Evolutionary conservation across 1,284 basidiomycete genomes (phyloP), one percentile per base, ranked within the genome.

Genomic region (Malassezia furfur): DNA sequence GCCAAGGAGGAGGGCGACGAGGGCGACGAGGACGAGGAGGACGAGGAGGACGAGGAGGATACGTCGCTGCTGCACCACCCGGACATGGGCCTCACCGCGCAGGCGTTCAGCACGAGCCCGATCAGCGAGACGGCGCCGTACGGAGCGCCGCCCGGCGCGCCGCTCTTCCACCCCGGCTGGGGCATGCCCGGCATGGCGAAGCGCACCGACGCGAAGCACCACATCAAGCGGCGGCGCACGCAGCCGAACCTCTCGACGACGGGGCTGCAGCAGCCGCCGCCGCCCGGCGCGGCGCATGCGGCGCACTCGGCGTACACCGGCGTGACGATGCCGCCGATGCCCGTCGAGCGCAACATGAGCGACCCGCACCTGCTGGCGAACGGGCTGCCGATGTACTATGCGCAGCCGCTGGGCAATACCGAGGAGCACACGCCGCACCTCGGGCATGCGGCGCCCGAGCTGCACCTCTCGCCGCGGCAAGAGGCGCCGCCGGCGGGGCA

Each of bases 21-120:
- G 17, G 37, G 40, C 12, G 57, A 50, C 11, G 56, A 61, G 19
- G 62, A 30, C 34, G 59, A 57, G 3, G 59, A 59, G n/a, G 55
- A 57, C 10, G 59, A 59, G 8, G 53, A 48, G 8, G 58, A 60
- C 10, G 57, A 51, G 25, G 58, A 50, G 15, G 50, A 48, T n/a
- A 37, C 30, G 30, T 2, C 38, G 19, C 48, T 46, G 21, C 6
- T 47, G 8, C 41, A 41, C 37, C 43, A 28, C 9, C 36, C 54
- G 17, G 49, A 51, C 37, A 37, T 47, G 14, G 54, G 48, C 3
- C 36, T 51, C 28, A 45, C 48, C 11, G 44, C 54, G 22, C 54
- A 56, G 37, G 37, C 54, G 32, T 48, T 52, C n/a, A 44, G 31
- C 15, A 38, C 35, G 30, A 38, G 28, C 30, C 34, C 47, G n/a